Conservation (phyloP, 2,329 filamentous ascomycete species). For the Botrytis porri region DNA sequence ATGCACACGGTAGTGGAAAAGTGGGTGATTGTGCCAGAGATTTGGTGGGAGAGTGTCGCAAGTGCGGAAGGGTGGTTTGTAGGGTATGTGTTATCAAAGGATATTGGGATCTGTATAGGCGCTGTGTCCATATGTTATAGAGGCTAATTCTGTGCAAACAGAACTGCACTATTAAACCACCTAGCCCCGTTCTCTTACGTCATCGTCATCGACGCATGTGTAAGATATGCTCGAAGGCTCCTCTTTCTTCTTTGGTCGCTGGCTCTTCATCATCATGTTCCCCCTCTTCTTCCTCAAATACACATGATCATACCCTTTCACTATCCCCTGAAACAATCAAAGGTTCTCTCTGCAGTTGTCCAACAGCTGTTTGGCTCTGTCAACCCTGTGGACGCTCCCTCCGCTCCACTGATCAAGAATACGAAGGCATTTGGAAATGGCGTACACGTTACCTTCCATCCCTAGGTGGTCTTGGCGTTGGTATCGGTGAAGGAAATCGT, state of each 20-base stretch:
- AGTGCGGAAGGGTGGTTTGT: constrained; percentile 75
- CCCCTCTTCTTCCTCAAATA: not conserved
- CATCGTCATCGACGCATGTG: constrained; percentile 82
- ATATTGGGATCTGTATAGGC: not conserved
- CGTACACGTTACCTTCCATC: constrained; percentile 79
- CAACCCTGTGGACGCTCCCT: constrained; percentile 76
- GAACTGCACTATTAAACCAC: constrained; percentile 89
- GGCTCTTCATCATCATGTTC: constrained; percentile 1
- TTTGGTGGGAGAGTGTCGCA: constrained; percentile 78
- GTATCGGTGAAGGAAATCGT: constrained; percentile 83
- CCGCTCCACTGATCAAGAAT: constrained; percentile 56
- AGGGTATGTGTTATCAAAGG: constrained; percentile 57
- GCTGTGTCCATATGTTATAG: not conserved
- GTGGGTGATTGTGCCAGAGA: constrained; percentile 79
- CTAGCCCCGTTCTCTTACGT: constrained; percentile 62
- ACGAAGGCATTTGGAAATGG: constrained; percentile 79
- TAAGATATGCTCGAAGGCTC: constrained; percentile 67
- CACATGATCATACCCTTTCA: constrained; percentile 48
- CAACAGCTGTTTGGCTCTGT: constrained; percentile 74
- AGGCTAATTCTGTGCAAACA: constrained; percentile 40
- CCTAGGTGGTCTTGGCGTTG: constrained; percentile 76
- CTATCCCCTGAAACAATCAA: constrained; percentile 39
- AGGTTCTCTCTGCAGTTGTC: constrained; percentile 34
- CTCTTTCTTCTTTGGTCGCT: constrained; percentile 53
- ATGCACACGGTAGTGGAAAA: constrained; percentile 56